These are phyloP conservation scores for Echeveria elegans DNA, from an alignment of 164 flowering plant species.

Conservation along the genomic window DNA sequence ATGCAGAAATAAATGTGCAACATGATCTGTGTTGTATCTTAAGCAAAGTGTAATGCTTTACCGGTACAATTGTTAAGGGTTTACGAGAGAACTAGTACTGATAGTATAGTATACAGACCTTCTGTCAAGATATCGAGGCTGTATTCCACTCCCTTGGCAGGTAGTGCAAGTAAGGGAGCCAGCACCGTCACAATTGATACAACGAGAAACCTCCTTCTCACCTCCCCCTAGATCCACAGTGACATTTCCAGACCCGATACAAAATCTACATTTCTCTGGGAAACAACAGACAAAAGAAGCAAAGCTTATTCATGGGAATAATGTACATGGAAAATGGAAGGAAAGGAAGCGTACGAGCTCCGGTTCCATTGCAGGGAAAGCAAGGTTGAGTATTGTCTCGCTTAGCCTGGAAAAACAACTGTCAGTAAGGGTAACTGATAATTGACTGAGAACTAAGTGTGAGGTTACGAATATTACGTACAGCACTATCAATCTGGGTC, in stretches of 20 bases:
- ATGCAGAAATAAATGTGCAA: no score
- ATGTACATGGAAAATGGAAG: not conserved
- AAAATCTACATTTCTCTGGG: slow-evolving; percentile 86
- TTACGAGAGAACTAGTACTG: no score
- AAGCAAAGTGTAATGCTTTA: no score
- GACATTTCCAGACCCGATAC: slow-evolving; percentile 68
- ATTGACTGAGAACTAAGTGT: not conserved
- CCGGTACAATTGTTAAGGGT: no score
- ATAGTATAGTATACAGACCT: slow-evolving; percentile 33
- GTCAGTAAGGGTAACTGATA: not conserved
- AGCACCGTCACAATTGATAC: slow-evolving; percentile 89
- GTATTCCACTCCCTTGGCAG: slow-evolving; percentile 92
- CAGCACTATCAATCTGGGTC: slow-evolving; percentile 83
- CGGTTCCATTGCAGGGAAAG: slow-evolving; percentile 86
- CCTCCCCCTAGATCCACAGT: slow-evolving; percentile 76
- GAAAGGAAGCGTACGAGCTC: slow-evolving; percentile 52
- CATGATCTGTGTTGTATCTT: no score
- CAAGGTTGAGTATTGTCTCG: slow-evolving; percentile 91
- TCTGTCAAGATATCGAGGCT: slow-evolving; percentile 96
- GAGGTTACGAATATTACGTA: slow-evolving; percentile 9
- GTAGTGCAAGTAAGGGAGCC: slow-evolving; percentile 94
- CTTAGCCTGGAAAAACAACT: slow-evolving; percentile 47
- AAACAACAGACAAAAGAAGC: no score
- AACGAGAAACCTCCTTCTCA: slow-evolving; percentile 72
- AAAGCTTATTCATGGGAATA: no score